A percentile compares a stretch with the other conserved stretches of the same genome.
Conservation (phyloP, 192 early-diverging fungal genomes). For the Coemansia sp. region DNA sequence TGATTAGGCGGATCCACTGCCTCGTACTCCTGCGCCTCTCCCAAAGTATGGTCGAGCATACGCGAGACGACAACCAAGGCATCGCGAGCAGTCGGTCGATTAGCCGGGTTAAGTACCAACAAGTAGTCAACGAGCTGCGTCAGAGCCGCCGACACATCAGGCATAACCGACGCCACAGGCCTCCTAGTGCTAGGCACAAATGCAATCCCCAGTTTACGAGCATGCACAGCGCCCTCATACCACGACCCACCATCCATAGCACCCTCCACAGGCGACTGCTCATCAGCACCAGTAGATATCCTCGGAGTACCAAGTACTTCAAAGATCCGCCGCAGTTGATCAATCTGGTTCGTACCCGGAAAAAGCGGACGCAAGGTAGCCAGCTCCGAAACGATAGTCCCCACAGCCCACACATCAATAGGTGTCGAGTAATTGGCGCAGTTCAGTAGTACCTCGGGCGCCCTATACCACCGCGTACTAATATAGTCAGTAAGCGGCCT, state of each 20-base stretch:
- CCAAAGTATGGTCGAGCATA: constrained; percentile 44
- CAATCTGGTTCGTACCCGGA: constrained; percentile 91
- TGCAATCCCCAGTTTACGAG: constrained; percentile 67
- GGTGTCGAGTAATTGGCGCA: constrained; percentile 84
- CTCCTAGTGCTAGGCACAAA: constrained; percentile 60
- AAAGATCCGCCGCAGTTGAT: constrained; percentile 88
- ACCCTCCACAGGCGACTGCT: constrained; percentile 7
- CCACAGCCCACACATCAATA: constrained; percentile 97
- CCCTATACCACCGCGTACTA: constrained; percentile 97
- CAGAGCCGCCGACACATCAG: constrained; percentile 59
- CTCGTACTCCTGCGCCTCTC: constrained; percentile 22
- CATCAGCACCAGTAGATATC: constrained; percentile 28
- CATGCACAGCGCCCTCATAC: constrained; percentile 74
- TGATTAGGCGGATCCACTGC: constrained; percentile 14
- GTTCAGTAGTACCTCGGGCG: constrained; percentile 90
- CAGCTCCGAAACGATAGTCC: constrained; percentile 91
- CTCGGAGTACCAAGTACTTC: constrained; percentile 77
- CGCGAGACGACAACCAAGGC: constrained; percentile 59
- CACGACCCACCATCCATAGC: constrained; percentile 60
- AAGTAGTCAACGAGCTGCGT: constrained; percentile 70
- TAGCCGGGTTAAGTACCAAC: constrained; percentile 78
- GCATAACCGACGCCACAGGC: constrained; percentile 62
- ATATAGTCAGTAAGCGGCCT: constrained; percentile 98
- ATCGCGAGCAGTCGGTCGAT: constrained; percentile 75
- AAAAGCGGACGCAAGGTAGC: constrained; percentile 86